Percentiles rank a stretch among this genome's conserved stretches.
These are phyloP conservation scores for Acorus calamus DNA, from an alignment of 106 monocot species.

Conservation along the genomic window DNA sequence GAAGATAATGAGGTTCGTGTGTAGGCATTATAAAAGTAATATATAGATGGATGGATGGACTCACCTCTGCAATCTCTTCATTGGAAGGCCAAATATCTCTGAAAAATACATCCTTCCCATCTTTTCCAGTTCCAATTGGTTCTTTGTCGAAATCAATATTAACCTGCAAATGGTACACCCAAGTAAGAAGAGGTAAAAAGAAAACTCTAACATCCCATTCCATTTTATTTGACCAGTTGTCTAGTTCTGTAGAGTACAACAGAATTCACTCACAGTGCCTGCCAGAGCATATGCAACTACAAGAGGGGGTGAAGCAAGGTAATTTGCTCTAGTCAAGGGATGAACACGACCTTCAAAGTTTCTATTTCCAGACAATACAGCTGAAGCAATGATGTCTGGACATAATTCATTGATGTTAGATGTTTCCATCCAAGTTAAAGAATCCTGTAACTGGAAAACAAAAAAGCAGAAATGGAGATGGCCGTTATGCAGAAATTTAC, in stretches of 20 bases:
- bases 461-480: not conserved
- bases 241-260: too few relatives aligned
- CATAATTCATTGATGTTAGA: not conserved
- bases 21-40: not conserved
- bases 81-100: constrained; percentile 81
- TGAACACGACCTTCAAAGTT: constrained; percentile 94
- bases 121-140: constrained; percentile 67
- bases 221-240: not conserved
- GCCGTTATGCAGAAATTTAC: constrained; percentile 23
- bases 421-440: too few relatives aligned
- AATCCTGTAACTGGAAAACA: not conserved
- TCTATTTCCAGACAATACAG: constrained; percentile 87
- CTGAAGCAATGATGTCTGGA: constrained; percentile 83
- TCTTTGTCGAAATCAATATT: constrained; percentile 81
- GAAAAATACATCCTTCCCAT: constrained; percentile 74
- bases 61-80: constrained; percentile 74
- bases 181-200: not conserved
- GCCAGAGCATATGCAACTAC: constrained; percentile 97
- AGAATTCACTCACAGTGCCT: constrained; percentile 50
- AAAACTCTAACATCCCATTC: not conserved
- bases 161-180: constrained; percentile 36
- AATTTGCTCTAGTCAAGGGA: constrained; percentile 86
- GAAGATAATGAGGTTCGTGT: not conserved
- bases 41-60: not conserved
- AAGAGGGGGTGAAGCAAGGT: constrained; percentile 93